Percentiles rank a stretch among this genome's conserved stretches.
These are phyloP conservation scores for Trichoderma oligosporum DNA, from an alignment of 2,329 filamentous ascomycete genomes.

Conservation along the genomic window DNA sequence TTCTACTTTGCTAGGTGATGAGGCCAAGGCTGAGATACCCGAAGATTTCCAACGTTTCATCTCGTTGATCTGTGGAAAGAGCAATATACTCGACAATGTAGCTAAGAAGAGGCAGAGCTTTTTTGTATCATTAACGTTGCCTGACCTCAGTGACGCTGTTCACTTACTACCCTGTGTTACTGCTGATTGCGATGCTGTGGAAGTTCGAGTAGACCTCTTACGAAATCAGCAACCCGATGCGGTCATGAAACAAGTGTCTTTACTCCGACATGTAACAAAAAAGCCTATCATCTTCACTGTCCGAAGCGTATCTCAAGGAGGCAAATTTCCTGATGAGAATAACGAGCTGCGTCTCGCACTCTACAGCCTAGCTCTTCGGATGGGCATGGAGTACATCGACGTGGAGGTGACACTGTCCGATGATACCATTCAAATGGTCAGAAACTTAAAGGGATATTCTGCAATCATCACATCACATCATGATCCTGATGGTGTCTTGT, in stretches of 20 bases:
- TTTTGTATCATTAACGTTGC: constrained; percentile 87
- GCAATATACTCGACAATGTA: constrained; percentile 45
- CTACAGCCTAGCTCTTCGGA: constrained; percentile 72
- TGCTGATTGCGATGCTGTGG: constrained; percentile 87
- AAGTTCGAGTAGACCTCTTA: constrained; percentile 87
- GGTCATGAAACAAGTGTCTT: constrained; percentile 74
- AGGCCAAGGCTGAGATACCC: constrained; percentile 26
- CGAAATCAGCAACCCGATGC: constrained; percentile 73
- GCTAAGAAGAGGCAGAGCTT: constrained; percentile 67
- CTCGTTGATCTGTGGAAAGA: constrained; percentile 37
- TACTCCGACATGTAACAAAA: constrained; percentile 67
- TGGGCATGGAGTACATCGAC: constrained; percentile 90
- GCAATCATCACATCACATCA: constrained; percentile 95
- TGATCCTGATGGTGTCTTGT: constrained; percentile 72
- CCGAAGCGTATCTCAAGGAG: constrained; percentile 80
- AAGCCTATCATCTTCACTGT: constrained; percentile 91
- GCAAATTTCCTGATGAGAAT: constrained; percentile 76
- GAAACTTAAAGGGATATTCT: constrained; percentile 64
- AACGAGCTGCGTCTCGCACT: constrained; percentile 67
- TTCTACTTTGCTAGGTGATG: constrained; percentile 22
- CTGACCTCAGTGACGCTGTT: constrained; percentile 62
- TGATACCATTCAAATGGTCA: constrained; percentile 65
- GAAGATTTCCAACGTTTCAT: constrained; percentile 38
- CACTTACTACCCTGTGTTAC: constrained; percentile 67
- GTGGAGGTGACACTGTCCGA: constrained; percentile 84